These are phyloP conservation scores for Magnaporthales sp. DNA, from an alignment of 2,329 filamentous ascomycete genomes.

Conservation along the genomic window DNA sequence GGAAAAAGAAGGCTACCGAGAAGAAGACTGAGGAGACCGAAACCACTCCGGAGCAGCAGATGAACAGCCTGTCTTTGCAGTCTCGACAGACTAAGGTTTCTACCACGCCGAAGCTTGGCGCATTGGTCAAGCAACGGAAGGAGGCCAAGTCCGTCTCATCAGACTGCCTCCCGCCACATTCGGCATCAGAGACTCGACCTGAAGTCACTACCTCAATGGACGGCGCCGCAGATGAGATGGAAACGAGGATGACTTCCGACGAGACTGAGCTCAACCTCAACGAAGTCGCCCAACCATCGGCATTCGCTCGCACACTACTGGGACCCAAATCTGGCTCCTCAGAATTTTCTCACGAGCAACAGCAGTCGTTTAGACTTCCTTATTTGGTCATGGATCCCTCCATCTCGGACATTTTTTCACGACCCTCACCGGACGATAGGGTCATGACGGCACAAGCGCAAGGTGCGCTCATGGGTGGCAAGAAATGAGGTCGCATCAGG, in stretches of 20 bases:
- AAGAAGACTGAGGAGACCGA: constrained; percentile 28
- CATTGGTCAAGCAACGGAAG: constrained; percentile 14
- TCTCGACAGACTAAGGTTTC: constrained; percentile 13
- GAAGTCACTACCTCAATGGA: background rate
- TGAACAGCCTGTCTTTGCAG: constrained; percentile 14
- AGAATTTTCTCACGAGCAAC: constrained; percentile 13
- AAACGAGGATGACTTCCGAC: background rate
- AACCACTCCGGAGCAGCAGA: constrained; percentile 6
- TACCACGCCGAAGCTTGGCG: constrained; percentile 10
- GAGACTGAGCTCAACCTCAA: background rate
- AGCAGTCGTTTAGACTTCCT: constrained; percentile 32
- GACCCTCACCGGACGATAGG: constrained; percentile 86
- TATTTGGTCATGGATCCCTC: constrained; percentile 40
- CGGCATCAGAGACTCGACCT: background rate
- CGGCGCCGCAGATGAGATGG: background rate
- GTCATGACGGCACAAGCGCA: constrained; percentile 81
- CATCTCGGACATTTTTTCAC: constrained; percentile 60
- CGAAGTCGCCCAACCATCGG: constrained; percentile 32
- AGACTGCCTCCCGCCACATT: constrained; percentile 2
- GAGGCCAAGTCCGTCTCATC: constrained; percentile 9
- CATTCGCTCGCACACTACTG: constrained; percentile 47
- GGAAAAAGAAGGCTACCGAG: constrained; percentile 73
- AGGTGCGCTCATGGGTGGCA: constrained; percentile 60
- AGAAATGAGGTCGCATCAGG: constrained; percentile 38
- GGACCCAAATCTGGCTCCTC: constrained; percentile 23